phyloP scores from a whole-genome alignment of 225 moss, liverwort and hornwort genomes.

The Anthoceros angustus region DNA sequence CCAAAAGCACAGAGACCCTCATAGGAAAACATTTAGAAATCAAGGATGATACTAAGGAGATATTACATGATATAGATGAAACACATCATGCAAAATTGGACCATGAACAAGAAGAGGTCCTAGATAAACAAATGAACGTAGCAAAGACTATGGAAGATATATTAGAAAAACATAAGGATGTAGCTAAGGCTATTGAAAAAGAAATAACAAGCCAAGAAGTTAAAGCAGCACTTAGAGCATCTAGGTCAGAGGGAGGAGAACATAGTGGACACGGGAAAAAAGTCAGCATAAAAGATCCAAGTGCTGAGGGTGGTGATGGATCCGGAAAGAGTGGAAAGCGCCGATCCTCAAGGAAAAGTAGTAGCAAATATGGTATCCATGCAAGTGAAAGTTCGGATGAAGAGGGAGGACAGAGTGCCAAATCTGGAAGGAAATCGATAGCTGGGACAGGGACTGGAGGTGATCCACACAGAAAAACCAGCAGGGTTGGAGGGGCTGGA shows the following conservation, averaged over 20 bases:
- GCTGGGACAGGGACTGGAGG: neutral
- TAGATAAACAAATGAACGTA: neutral
- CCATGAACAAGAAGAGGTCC: neutral
- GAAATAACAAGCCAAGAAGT: conserved; percentile 3
- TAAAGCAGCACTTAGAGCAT: neutral
- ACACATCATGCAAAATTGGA: neutral
- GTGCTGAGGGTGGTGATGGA: neutral
- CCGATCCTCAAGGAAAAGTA: neutral
- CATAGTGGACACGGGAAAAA: neutral
- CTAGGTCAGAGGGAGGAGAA: neutral
- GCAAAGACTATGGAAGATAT: neutral
- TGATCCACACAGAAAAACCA: neutral
- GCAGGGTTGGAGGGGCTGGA: neutral
- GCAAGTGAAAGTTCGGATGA: neutral
- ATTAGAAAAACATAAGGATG: conserved; percentile 3
- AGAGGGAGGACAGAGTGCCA: neutral
- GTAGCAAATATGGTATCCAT: neutral
- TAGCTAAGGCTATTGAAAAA: neutral
- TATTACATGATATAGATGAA: neutral
- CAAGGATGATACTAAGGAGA: neutral
- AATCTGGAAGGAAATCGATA: neutral
- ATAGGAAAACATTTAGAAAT: neutral
- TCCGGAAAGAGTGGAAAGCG: neutral
- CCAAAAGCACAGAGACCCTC: neutral
- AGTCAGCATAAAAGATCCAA: neutral